Conservation (phyloP, 192 early-diverging fungal species). For the Dimargaris cristalligena region DNA sequence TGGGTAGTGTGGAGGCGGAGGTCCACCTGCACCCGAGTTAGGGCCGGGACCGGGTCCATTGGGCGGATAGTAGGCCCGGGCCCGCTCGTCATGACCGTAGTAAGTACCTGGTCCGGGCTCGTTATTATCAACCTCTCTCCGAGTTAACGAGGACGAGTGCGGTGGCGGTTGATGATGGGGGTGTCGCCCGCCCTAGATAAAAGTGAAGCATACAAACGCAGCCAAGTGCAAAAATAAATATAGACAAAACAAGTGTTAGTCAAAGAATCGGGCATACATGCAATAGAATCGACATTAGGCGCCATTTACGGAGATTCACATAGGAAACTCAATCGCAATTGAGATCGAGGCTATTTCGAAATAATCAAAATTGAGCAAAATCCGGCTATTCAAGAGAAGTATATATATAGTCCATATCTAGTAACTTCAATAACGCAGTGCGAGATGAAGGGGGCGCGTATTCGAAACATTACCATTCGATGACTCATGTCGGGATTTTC, state of each 20-base stretch:
- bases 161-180: conserved; percentile 3
- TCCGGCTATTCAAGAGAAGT: too few species aligned
- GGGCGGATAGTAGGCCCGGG: too few species aligned
- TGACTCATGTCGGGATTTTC: conserved; percentile 8
- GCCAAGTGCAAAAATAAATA: not conserved
- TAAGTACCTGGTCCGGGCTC: not conserved
- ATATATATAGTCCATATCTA: too few species aligned
- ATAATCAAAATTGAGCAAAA: too few species aligned
- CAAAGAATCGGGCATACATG: not conserved
- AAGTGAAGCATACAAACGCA: not conserved
- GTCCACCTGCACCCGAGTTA: too few species aligned
- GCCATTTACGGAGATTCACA: too few species aligned
- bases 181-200: not conserved
- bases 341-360: too few species aligned
- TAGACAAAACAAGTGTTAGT: not conserved
- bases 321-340: too few species aligned
- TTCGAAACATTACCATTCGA: conserved; percentile 3
- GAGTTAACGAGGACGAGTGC: conserved; percentile 1
- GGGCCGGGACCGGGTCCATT: too few species aligned
- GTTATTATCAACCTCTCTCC: not conserved
- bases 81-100: conserved; percentile 3
- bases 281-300: not conserved
- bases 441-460: too few species aligned
- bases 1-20: too few species aligned
- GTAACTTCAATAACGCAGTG: too few species aligned